Conservation (phyloP, 441 rosid genomes). For the Populus hybrid region DNA sequence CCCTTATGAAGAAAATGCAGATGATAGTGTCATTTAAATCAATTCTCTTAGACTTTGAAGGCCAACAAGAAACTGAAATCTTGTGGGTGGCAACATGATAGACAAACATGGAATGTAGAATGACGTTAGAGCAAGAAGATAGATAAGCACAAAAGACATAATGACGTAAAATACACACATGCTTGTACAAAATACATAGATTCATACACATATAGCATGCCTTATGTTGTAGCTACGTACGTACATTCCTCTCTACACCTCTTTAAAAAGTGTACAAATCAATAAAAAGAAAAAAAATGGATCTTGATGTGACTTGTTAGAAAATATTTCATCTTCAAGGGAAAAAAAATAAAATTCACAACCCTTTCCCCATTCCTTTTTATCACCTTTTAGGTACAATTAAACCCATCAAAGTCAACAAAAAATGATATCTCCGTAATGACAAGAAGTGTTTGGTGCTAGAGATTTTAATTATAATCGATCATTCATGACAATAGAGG, state of each 20-base stretch:
- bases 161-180: background rate
- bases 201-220: background rate
- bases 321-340: background rate
- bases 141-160: too few relatives aligned
- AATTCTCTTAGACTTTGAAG: too few relatives aligned
- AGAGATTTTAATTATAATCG: background rate
- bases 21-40: too few relatives aligned
- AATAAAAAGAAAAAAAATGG: too few relatives aligned
- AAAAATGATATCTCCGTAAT: background rate
- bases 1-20: background rate
- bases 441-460: background rate
- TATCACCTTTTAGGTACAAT: background rate
- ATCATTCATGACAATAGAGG: background rate
- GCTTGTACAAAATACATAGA: background rate
- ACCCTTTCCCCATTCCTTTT: background rate
- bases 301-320: background rate
- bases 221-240: too few relatives aligned
- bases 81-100: too few relatives aligned
- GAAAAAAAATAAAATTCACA: too few relatives aligned
- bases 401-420: background rate
- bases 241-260: background rate
- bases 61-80: too few relatives aligned
- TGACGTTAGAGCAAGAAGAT: too few relatives aligned
- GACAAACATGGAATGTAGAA: too few relatives aligned
- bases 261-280: background rate